Evolutionary conservation across 169 alveolate genomes (phyloP).

Genomic region (Theileria annulata): DNA sequence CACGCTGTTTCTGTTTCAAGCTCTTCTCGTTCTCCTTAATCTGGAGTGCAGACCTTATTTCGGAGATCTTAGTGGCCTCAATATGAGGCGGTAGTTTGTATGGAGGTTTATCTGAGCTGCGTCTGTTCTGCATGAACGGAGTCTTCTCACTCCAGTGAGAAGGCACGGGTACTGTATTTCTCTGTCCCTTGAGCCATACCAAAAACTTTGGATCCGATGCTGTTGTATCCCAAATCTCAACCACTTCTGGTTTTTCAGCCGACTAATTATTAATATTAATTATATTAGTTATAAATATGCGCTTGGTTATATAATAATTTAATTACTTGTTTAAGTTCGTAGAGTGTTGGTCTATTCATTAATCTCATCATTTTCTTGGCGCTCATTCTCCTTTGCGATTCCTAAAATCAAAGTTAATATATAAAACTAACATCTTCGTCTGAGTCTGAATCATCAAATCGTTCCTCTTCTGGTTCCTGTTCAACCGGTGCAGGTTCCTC

Average conservation of each 20-base stretch:
- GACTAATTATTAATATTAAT: neutral
- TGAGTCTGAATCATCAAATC: slow-evolving; percentile 41
- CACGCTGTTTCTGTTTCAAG: slow-evolving; percentile 94
- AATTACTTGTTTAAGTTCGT: slow-evolving; percentile 60
- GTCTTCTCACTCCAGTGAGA: slow-evolving; percentile 97
- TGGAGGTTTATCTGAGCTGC: slow-evolving; percentile 93
- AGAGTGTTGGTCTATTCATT: slow-evolving; percentile 65
- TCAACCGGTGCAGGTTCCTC: slow-evolving; percentile 30
- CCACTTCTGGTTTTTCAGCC: slow-evolving; percentile 85
- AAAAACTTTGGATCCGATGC: slow-evolving; percentile 94
- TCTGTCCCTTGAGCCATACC: slow-evolving; percentile 90
- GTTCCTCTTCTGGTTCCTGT: slow-evolving; percentile 47
- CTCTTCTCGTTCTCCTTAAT: slow-evolving; percentile 93
- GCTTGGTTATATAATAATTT: neutral
- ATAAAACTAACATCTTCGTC: slow-evolving; percentile 47
- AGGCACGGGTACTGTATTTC: slow-evolving; percentile 96
- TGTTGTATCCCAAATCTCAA: slow-evolving; percentile 94
- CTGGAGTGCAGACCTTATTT: slow-evolving; percentile 86
- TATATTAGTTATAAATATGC: neutral
- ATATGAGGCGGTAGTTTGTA: slow-evolving; percentile 92
- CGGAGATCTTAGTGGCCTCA: slow-evolving; percentile 87
- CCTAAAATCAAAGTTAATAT: neutral
- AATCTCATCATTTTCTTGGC: slow-evolving; percentile 43
- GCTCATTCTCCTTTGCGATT: slow-evolving; percentile 57
- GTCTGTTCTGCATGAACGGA: slow-evolving; percentile 91